Conservation (phyloP, 169 alveolate genomes). For the Cryptosporidium sp. region DNA sequence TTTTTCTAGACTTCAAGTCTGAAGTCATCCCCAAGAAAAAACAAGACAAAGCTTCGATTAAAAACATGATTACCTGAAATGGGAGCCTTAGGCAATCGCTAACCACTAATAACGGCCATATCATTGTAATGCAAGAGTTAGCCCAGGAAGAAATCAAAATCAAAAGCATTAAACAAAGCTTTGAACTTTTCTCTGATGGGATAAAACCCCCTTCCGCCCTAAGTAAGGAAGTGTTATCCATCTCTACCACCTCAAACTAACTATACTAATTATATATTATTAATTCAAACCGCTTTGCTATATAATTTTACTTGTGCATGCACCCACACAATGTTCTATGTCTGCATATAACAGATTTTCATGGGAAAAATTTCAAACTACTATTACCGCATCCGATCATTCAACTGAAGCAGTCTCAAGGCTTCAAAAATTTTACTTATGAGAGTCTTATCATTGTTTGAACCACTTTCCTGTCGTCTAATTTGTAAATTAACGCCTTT, state of each 20-base stretch:
- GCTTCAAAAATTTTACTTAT: neutral
- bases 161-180: slow-evolving; percentile 1
- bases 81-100: neutral
- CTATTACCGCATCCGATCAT: no score
- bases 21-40: slow-evolving; percentile 34
- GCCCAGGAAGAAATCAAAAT: slow-evolving; percentile 35
- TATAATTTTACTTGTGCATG: slow-evolving; percentile 28
- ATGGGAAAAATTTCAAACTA: neutral
- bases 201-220: slow-evolving; percentile 1
- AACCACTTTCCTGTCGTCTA: neutral
- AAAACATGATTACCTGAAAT: slow-evolving; percentile 16
- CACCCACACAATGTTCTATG: slow-evolving; percentile 11
- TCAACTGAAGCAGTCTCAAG: neutral
- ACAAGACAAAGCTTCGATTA: slow-evolving; percentile 9
- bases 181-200: neutral
- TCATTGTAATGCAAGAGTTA: slow-evolving; percentile 38
- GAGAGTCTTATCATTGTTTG: neutral
- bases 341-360: neutral
- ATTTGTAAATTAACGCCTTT: neutral
- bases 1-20: slow-evolving; percentile 33
- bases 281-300: neutral
- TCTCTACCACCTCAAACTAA: slow-evolving; percentile 5
- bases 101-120: slow-evolving; percentile 42
- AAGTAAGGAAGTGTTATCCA: slow-evolving; percentile 23
- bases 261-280: neutral